phyloP scores from a whole-genome alignment of 2,329 filamentous ascomycete genomes.

The Boeremia lycopersici region DNA sequence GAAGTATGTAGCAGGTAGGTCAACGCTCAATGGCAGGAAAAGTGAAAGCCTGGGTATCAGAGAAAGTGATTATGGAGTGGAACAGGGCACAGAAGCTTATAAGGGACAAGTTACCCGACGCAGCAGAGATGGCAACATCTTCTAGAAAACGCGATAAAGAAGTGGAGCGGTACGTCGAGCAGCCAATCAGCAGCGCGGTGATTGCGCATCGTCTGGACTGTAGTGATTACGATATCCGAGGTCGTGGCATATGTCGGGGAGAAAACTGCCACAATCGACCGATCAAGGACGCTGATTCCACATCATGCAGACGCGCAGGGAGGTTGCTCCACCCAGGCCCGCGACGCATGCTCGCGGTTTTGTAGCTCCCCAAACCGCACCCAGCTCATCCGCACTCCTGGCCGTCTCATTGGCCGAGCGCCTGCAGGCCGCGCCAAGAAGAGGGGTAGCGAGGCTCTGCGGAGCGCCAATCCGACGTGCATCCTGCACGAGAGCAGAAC shows the following conservation, averaged over 20 bases:
- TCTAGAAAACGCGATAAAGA: slow-evolving; percentile 18
- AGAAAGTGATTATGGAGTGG: slow-evolving; percentile 11
- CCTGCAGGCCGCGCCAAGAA: slow-evolving; percentile 2
- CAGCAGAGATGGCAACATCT: slow-evolving; percentile 26
- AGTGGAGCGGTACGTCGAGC: not conserved
- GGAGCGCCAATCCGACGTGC: slow-evolving; percentile 1
- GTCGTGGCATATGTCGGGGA: slow-evolving; percentile 2
- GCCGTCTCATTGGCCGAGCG: slow-evolving; percentile 7
- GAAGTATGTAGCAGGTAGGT: not conserved
- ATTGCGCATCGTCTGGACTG: slow-evolving; percentile 22
- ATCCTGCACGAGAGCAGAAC: not conserved
- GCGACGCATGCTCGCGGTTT: slow-evolving; percentile 1
- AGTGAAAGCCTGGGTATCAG: slow-evolving; percentile 3
- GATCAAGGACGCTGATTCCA: slow-evolving; percentile 12
- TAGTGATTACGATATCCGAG: slow-evolving; percentile 31
- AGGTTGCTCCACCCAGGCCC: not conserved
- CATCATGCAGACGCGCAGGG: not conserved
- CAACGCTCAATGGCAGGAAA: slow-evolving; percentile 19
- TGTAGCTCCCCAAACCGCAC: slow-evolving; percentile 10
- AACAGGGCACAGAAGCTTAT: slow-evolving; percentile 18
- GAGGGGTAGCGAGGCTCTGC: slow-evolving; percentile 19
- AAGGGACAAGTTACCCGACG: slow-evolving; percentile 15
- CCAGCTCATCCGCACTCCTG: slow-evolving; percentile 8
- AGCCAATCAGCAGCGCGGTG: slow-evolving; percentile 24
- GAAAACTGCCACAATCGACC: slow-evolving; percentile 18